Evolutionary conservation across 306 rosid species (phyloP).

Genomic region (Oemleria cerasiformis): DNA sequence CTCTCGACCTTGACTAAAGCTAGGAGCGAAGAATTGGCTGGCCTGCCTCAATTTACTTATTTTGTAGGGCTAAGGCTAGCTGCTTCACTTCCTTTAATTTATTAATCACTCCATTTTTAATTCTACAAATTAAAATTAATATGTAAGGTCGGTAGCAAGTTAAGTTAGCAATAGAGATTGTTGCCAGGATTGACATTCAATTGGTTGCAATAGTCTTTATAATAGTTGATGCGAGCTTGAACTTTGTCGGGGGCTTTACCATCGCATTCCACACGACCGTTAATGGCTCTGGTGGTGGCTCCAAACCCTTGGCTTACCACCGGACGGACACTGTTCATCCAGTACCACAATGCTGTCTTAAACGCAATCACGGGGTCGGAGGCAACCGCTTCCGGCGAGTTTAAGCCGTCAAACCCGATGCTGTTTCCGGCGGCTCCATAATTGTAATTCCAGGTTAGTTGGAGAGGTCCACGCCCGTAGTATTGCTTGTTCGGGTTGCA

Average conservation of each 20-base stretch:
- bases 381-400: slow-evolving; percentile 13
- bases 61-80: too few relatives aligned
- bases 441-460: too few relatives aligned
- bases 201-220: slow-evolving; percentile 20
- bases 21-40: too few relatives aligned
- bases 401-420: slow-evolving; percentile 6
- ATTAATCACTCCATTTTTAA: too few relatives aligned
- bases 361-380: not conserved
- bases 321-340: slow-evolving; percentile 20
- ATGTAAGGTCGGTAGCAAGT: too few relatives aligned
- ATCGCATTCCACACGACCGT: slow-evolving; percentile 23
- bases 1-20: too few relatives aligned
- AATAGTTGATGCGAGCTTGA: slow-evolving; percentile 26
- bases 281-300: slow-evolving; percentile 26
- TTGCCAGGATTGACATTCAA: slow-evolving; percentile 27
- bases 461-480: slow-evolving; percentile 25
- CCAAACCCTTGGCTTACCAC: slow-evolving; percentile 29
- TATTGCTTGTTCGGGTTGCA: slow-evolving; percentile 6
- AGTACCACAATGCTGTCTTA: slow-evolving; percentile 28
- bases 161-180: slow-evolving; percentile 24
- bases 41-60: too few relatives aligned
- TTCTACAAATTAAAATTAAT: too few relatives aligned
- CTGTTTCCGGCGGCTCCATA: slow-evolving; percentile 4
- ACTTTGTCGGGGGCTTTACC: not conserved
- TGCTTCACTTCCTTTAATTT: too few relatives aligned